Evolutionary conservation across 164 flowering plant species (phyloP), one percentile per base, ranked within the genome.

Genomic region (Kingdonia uniflora): DNA sequence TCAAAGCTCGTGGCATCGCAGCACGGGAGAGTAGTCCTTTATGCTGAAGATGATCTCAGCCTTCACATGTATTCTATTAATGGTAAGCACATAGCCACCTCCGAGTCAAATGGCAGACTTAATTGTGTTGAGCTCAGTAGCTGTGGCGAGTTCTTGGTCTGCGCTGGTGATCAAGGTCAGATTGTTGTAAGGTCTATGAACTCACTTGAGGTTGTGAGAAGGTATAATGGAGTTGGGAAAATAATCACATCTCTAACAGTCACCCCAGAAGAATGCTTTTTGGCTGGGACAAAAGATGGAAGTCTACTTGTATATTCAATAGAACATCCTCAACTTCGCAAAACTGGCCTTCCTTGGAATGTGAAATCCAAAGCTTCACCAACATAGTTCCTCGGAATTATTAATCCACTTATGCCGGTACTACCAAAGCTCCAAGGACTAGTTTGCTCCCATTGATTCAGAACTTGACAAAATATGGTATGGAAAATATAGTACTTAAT

Each of bases 131-230:
- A 88, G 52, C 70, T 92, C 43, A 88, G 99, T 63, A 55, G 61
- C 42, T 89, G 97, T 61, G 99, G 99, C 19, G 87, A 88, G 64
- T 92, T 81, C 68, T 67, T 92, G 62, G 89, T 79, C 54, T 86
- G 92, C 71, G 92, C 95, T 1, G 97, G 99, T 48, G 99, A 92
- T 68, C 97, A 88, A 60, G 99, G 99, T 47, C 97, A 92, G 58
- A 74, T 92, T 55, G 70, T 78, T 59, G 84, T 92, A 11, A 80
- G 99, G 42, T 82, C 95, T 37, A 88, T 92, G 97, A 75, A 76
- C 67, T 78, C 95, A 21, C 87, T 92, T 35, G 92, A 88, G 62
- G 71, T 83, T 49, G 76, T 92, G 29, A 69, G 63, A 45, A 82
- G 69, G 62, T 92, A 84, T 64, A 70, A 70, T 65, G 97, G 97